These are phyloP conservation scores for Hondaea fermentalgiana DNA, from an alignment of 108 stramenopile genomes.

Conservation along the genomic window DNA sequence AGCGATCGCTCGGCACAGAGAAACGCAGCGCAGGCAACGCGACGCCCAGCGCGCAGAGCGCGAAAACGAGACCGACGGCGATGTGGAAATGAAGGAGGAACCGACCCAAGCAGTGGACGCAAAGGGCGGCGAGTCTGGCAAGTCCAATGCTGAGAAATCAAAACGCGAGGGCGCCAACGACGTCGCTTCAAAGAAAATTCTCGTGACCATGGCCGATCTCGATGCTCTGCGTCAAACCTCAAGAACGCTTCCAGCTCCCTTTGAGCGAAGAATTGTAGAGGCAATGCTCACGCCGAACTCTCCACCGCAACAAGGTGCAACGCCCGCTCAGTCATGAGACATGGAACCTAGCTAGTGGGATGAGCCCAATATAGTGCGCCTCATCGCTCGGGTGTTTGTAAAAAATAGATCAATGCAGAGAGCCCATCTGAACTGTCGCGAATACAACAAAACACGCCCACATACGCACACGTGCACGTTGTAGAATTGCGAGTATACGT, in stretches of 20 bases:
- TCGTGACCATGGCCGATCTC: not conserved
- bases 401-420: too few relatives aligned
- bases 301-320: not conserved
- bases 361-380: too few relatives aligned
- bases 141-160: not conserved
- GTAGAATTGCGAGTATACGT: too few relatives aligned
- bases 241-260: not conserved
- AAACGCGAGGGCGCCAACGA: not conserved
- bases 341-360: too few relatives aligned
- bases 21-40: not conserved
- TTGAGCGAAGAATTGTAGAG: not conserved
- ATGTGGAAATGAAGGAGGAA: not conserved
- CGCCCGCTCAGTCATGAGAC: too few relatives aligned
- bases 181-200: not conserved
- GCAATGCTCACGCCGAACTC: not conserved
- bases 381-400: too few relatives aligned
- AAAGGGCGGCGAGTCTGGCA: too few relatives aligned
- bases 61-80: not conserved
- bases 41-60: not conserved
- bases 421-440: too few relatives aligned
- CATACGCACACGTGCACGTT: too few relatives aligned
- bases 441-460: too few relatives aligned
- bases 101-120: not conserved
- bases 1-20: not conserved
- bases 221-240: not conserved